Base-by-base conservation (phyloP, 192 early-diverging fungal species). In the Chytriomyces sp. region DNA sequence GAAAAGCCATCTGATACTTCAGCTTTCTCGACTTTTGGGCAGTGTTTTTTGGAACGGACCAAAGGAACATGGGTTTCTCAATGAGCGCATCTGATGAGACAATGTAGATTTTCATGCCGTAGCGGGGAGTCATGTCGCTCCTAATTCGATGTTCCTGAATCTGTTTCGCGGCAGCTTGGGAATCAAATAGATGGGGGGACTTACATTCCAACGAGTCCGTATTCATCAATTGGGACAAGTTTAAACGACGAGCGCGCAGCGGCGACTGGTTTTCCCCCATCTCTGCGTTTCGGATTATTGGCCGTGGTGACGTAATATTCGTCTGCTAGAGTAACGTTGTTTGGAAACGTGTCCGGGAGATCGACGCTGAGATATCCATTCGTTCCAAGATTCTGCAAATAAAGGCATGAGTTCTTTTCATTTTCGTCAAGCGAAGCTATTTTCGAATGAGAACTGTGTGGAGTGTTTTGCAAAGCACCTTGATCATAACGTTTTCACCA, bases 11-110 rank as follows among this genome's bases (percentile, higher is more conserved):
- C 61, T 85, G 83, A 48, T 77, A 26, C 43, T 82, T 79, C 24
- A 79, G 75, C 11, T 66, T n/a, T 28, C 82, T 79, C 10, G 80
- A 49, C n/a, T 24, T 47, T 16, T 46, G 53, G 6, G 45, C 44
- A 63, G 80, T 79, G 53, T 59, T 75, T 47, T 85, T 80, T 18
- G 64, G 43, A 7, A 79, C 83, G 6, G 80, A 82, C 13, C 67
- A 57, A 28, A 85, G 57, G 50, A 76, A 85, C 80, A 85, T 74
- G 20, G 80, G 80, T 43, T 64, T 67, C 26, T 77, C 80, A 20
- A 78, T 76, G 57, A 80, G 44, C 4, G 71, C 71, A 26, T 73
- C 79, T 18, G 62, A 74, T 50, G 75, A 45, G 8, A 75, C 67
- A 47, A 83, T 72, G 59, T 80, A 80, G 53, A 80, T 67, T 60